phyloP scores from a whole-genome alignment of 1,284 basidiomycete genomes.

The Psilocybe mexicana region DNA sequence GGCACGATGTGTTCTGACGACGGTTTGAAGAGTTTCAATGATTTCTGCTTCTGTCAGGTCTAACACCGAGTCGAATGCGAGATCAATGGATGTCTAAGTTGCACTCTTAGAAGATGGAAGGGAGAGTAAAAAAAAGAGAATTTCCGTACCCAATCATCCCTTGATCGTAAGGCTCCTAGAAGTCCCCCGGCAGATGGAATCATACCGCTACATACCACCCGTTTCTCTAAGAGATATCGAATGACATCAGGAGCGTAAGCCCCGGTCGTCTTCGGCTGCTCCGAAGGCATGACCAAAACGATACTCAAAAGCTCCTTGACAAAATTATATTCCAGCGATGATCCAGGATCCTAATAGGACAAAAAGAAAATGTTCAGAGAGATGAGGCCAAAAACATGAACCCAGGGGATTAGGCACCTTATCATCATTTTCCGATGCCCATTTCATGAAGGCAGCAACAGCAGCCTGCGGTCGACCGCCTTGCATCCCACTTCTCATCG shows the following conservation, averaged over 20 bases:
- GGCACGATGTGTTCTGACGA: conserved; percentile 36
- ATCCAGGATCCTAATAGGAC: conserved; percentile 3
- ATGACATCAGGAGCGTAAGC: conserved; percentile 55
- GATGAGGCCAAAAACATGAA: not conserved
- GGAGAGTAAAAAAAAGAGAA: too few species aligned
- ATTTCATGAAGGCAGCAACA: conserved; percentile 43
- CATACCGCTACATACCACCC: conserved; percentile 60
- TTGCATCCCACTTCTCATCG: conserved; percentile 37
- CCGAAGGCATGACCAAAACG: conserved; percentile 42
- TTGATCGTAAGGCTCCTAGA: conserved; percentile 47
- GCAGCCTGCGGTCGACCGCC: conserved; percentile 38
- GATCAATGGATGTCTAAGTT: conserved; percentile 51
- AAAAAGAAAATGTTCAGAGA: not conserved
- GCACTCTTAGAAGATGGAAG: not conserved
- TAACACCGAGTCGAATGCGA: conserved; percentile 52
- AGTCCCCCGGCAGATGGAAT: conserved; percentile 49
- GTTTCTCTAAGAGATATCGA: conserved; percentile 52
- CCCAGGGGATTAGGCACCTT: not conserved
- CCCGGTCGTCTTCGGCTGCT: conserved; percentile 23
- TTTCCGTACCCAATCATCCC: conserved; percentile 66
- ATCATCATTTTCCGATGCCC: conserved; percentile 38
- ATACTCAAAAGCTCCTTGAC: conserved; percentile 55
- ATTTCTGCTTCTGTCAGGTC: conserved; percentile 67
- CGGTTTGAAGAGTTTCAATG: conserved; percentile 47
- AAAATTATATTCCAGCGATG: conserved; percentile 35